Percentiles rank a stretch among this genome's conserved stretches.
These are phyloP conservation scores for Pseudogymnoascus sp. DNA, from an alignment of 2,329 filamentous ascomycete genomes.

Conservation along the genomic window DNA sequence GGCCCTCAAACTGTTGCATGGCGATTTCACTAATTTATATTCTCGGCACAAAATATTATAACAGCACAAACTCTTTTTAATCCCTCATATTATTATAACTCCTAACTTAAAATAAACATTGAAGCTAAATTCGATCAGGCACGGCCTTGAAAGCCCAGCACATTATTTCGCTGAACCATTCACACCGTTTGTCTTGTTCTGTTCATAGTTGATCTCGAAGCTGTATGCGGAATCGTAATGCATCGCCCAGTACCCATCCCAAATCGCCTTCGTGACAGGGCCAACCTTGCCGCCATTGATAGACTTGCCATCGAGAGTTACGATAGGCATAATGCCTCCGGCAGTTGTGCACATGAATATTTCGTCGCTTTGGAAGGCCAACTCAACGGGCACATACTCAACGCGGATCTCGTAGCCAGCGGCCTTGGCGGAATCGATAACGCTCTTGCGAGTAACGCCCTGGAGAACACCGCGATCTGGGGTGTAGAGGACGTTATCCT, in stretches of 20 bases:
- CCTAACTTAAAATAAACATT: constrained; percentile 1
- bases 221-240: constrained; percentile 38
- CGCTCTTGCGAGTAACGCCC: constrained; percentile 44
- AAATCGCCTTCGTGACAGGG: constrained; percentile 41
- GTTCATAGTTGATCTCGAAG: constrained; percentile 31
- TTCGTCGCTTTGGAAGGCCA: constrained; percentile 41
- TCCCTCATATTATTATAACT: constrained; percentile 6
- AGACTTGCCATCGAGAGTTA: constrained; percentile 37
- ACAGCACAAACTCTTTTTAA: constrained; percentile 18
- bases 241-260: constrained; percentile 46
- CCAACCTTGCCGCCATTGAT: constrained; percentile 40
- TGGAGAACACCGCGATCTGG: constrained; percentile 43
- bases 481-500: constrained; percentile 40
- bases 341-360: constrained; percentile 49
- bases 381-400: constrained; percentile 38
- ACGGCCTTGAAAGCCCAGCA: background rate
- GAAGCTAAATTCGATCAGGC: background rate
- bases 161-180: constrained; percentile 33
- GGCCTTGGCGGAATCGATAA: constrained; percentile 37
- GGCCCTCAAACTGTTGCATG: background rate
- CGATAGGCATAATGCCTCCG: constrained; percentile 49
- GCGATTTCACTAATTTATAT: background rate
- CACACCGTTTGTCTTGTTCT: constrained; percentile 27
- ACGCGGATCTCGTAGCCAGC: constrained; percentile 33
- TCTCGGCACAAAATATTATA: background rate